A percentile compares a stretch with the other conserved stretches of the same genome.
phyloP scores from a whole-genome alignment of 345 rosid genomes.

The Sisymbrium altissimum region DNA sequence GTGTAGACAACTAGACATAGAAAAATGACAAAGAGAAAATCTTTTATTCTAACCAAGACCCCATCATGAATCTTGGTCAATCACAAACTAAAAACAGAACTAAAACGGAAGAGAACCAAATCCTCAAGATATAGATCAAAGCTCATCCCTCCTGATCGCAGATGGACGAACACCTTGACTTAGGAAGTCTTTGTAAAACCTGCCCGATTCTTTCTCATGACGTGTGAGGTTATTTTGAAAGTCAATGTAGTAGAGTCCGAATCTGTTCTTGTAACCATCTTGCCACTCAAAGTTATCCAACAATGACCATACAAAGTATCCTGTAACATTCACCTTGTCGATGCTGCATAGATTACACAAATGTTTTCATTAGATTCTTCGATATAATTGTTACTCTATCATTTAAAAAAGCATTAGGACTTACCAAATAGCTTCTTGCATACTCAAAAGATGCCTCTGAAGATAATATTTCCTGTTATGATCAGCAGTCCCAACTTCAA shows the following conservation, averaged over 20 bases:
- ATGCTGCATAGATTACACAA: neutral
- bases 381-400: neutral
- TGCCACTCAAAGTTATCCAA: slow-evolving; percentile 26
- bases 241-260: slow-evolving; percentile 1
- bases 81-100: neutral
- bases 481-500: neutral
- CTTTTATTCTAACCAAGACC: slow-evolving; percentile 23
- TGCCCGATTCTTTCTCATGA: neutral
- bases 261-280: slow-evolving; percentile 16
- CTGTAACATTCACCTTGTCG: slow-evolving; percentile 11
- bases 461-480: neutral
- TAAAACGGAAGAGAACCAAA: neutral
- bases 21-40: neutral
- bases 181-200: neutral
- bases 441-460: neutral
- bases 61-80: neutral
- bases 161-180: slow-evolving; percentile 16
- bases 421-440: neutral
- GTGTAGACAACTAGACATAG: neutral
- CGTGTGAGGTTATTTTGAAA: slow-evolving; percentile 13
- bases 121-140: neutral
- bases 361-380: neutral
- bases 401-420: neutral
- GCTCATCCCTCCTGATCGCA: neutral
- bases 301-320: slow-evolving; percentile 23